Conservation (phyloP, 140 eudicot species). For the Bidens hawaiensis region DNA sequence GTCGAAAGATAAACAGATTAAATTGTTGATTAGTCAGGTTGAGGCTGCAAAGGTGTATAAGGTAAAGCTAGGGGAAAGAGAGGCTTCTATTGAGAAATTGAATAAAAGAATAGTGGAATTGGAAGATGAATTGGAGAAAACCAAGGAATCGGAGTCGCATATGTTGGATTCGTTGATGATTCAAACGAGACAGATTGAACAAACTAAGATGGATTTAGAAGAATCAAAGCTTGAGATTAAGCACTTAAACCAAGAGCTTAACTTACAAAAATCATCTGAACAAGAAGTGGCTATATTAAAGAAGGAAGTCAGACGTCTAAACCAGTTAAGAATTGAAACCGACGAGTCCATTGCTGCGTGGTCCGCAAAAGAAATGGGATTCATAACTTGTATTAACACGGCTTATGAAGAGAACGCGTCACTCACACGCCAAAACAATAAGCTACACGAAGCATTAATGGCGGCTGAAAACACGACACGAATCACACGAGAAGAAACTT, state of each 20-base stretch:
- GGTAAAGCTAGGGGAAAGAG: slow-evolving; percentile 34
- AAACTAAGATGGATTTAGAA: slow-evolving; percentile 42
- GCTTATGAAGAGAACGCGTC: slow-evolving; percentile 60
- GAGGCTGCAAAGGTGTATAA: slow-evolving; percentile 35
- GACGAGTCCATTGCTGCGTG: slow-evolving; percentile 69
- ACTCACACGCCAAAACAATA: slow-evolving; percentile 38
- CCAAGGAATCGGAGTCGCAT: slow-evolving; percentile 36
- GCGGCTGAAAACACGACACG: slow-evolving; percentile 38
- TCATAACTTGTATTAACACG: slow-evolving; percentile 54
- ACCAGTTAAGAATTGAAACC: slow-evolving; percentile 46
- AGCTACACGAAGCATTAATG: slow-evolving; percentile 36
- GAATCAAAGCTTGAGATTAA: slow-evolving; percentile 48
- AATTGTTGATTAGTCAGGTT: slow-evolving; percentile 29
- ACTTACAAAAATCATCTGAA: background rate
- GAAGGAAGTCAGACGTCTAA: slow-evolving; percentile 35
- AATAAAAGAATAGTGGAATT: slow-evolving; percentile 42
- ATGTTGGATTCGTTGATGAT: slow-evolving; percentile 41
- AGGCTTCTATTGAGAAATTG: slow-evolving; percentile 19
- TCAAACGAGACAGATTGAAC: slow-evolving; percentile 43
- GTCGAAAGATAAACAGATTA: slow-evolving; percentile 33
- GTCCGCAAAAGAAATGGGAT: slow-evolving; percentile 77
- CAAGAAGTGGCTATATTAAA: background rate
- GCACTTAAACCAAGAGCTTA: slow-evolving; percentile 17
- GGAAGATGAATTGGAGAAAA: slow-evolving; percentile 47
- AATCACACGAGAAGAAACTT: slow-evolving; percentile 50